phyloP scores from a whole-genome alignment of 1,284 basidiomycete species.

The Takashimella tepidaria region DNA sequence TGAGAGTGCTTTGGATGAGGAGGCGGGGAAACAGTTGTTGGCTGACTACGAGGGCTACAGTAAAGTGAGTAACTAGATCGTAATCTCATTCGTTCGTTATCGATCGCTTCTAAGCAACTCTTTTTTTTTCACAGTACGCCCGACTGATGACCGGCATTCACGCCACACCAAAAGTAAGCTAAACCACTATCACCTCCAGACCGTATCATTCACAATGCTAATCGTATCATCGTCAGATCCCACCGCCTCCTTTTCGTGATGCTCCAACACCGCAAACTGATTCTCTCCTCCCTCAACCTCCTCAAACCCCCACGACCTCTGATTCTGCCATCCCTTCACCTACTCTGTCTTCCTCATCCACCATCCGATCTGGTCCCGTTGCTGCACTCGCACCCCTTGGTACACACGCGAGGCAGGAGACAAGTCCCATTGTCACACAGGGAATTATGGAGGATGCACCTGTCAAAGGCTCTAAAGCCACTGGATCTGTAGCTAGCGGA shows the following conservation, averaged over 20 bases:
- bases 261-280: slow-evolving; percentile 1
- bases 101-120: neutral
- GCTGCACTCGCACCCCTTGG: slow-evolving; percentile 24
- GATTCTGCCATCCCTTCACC: slow-evolving; percentile 1
- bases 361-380: neutral
- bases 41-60: slow-evolving; percentile 85
- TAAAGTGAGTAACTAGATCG: slow-evolving; percentile 42
- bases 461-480: slow-evolving; percentile 20
- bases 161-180: slow-evolving; percentile 19
- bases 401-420: slow-evolving; percentile 30
- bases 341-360: neutral
- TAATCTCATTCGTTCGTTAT: too few species aligned
- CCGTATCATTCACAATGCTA: too few species aligned
- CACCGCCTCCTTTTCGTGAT: slow-evolving; percentile 17
- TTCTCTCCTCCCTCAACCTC: slow-evolving; percentile 11
- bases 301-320: slow-evolving; percentile 5
- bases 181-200: too few species aligned
- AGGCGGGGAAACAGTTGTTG: slow-evolving; percentile 82
- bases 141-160: slow-evolving; percentile 27
- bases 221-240: slow-evolving; percentile 8
- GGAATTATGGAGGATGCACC: slow-evolving; percentile 7
- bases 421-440: slow-evolving; percentile 25
- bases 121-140: slow-evolving; percentile 12
- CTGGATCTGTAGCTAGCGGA: neutral
- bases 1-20: slow-evolving; percentile 89